phyloP scores from a whole-genome alignment of 2,329 filamentous ascomycete species.

The Fusarium buharicum region DNA sequence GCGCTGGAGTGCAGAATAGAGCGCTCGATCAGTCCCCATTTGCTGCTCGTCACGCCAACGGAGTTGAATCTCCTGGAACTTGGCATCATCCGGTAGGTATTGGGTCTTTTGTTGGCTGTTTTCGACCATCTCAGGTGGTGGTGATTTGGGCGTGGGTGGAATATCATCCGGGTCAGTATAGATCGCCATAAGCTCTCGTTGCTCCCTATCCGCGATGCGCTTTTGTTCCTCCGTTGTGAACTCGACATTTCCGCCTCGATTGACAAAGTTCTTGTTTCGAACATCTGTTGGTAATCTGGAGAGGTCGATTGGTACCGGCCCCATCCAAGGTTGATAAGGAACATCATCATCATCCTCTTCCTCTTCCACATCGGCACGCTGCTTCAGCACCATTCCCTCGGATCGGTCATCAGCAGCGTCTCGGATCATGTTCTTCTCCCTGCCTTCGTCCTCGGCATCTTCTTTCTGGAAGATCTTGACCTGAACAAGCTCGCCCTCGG shows the following conservation, averaged over 20 bases:
- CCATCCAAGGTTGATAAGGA: constrained; percentile 63
- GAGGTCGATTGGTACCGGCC: constrained; percentile 61
- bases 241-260: constrained; percentile 62
- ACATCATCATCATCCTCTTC: constrained; percentile 70
- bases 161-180: constrained; percentile 66
- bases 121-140: constrained; percentile 51
- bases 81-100: constrained; percentile 54
- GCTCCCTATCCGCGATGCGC: constrained; percentile 66
- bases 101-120: constrained; percentile 45
- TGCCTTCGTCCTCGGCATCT: constrained; percentile 74
- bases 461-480: constrained; percentile 78
- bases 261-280: constrained; percentile 61
- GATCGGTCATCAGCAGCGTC: constrained; percentile 78
- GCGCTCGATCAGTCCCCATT: constrained; percentile 56
- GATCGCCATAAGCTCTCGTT: constrained; percentile 69
- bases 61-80: constrained; percentile 60
- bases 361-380: constrained; percentile 58
- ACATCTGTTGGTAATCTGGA: constrained; percentile 57
- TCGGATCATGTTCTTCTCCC: constrained; percentile 73
- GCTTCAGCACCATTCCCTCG: constrained; percentile 75
- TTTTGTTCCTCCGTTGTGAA: constrained; percentile 67
- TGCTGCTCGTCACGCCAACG: constrained; percentile 61
- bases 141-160: constrained; percentile 66
- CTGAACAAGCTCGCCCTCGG: constrained; percentile 72
- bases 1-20: constrained; percentile 57